phyloP scores from a whole-genome alignment of 164 flowering plant genomes.

The Vitis labrusca region DNA sequence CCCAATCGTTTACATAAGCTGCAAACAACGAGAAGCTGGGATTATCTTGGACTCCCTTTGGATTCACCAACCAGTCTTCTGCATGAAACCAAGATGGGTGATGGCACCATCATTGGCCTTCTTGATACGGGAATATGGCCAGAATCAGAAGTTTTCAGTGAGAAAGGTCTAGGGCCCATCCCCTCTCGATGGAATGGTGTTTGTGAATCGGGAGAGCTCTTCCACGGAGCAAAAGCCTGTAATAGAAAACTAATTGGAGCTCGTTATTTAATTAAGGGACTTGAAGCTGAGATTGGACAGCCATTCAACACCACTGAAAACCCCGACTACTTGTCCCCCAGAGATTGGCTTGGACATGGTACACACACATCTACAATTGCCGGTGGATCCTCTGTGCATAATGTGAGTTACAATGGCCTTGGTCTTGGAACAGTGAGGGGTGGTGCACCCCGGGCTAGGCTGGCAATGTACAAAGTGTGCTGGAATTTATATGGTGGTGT shows the following conservation, averaged over 20 bases:
- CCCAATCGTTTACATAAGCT: conserved; percentile 11
- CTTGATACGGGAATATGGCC: conserved; percentile 21
- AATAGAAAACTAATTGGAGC: conserved; percentile 27
- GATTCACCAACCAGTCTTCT: conserved; percentile 2
- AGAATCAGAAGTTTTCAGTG: conserved; percentile 6
- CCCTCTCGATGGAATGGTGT: conserved; percentile 8
- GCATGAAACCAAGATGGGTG: conserved; percentile 8
- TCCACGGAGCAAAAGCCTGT: conserved; percentile 7
- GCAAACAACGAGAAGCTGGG: conserved; percentile 21
- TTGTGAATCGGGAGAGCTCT: conserved; percentile 2
- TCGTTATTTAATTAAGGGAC: conserved; percentile 5
- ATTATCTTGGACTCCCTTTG: conserved; percentile 10
- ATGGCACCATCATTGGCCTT: conserved; percentile 11
- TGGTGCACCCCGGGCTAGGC: conserved; percentile 7
- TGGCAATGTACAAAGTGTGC: conserved; percentile 18
- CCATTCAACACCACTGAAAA: not conserved
- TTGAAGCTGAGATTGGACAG: not conserved
- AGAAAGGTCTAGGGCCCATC: conserved; percentile 6
- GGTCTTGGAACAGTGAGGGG: conserved; percentile 18
- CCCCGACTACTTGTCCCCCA: not conserved
- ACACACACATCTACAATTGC: conserved; percentile 15
- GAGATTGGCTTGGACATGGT: conserved; percentile 18
- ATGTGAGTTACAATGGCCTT: not conserved
- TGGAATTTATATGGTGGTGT: not conserved
- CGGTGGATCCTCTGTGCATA: conserved; percentile 8